Evolutionary conservation across 116 monocot genomes (phyloP).

Genomic region (Iris pallida): DNA sequence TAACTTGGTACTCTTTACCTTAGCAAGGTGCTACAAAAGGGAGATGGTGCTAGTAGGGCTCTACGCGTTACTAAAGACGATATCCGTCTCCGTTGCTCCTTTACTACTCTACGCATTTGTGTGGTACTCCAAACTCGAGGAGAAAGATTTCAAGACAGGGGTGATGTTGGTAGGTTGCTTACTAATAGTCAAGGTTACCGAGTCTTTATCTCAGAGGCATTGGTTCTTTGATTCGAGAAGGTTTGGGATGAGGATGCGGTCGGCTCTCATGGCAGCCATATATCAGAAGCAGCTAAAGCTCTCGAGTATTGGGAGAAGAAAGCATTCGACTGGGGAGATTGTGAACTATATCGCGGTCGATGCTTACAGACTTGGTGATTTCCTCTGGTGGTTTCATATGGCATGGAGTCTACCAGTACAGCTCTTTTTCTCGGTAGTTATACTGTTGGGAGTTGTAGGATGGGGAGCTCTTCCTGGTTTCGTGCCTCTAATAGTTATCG

Average conservation of each 20-base stretch:
- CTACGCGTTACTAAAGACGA: slow-evolving; percentile 58
- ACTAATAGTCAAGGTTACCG: slow-evolving; percentile 39
- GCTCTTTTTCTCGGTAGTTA: slow-evolving; percentile 19
- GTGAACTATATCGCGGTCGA: slow-evolving; percentile 46
- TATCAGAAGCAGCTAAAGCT: slow-evolving; percentile 25
- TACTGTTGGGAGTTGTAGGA: slow-evolving; percentile 35
- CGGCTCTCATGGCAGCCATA: slow-evolving; percentile 31
- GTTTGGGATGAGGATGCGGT: slow-evolving; percentile 31
- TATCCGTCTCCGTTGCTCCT: slow-evolving; percentile 33
- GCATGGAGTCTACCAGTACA: slow-evolving; percentile 35
- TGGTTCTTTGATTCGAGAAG: slow-evolving; percentile 38
- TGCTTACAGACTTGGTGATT: slow-evolving; percentile 43
- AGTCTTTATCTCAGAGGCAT: slow-evolving; percentile 44
- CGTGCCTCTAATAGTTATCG: slow-evolving; percentile 10
- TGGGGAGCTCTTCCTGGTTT: slow-evolving; percentile 12
- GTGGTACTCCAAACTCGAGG: slow-evolving; percentile 32
- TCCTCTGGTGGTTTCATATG: slow-evolving; percentile 45
- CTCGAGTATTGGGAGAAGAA: slow-evolving; percentile 18
- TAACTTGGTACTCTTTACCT: slow-evolving; percentile 30
- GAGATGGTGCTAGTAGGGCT: slow-evolving; percentile 50
- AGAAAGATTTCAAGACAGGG: slow-evolving; percentile 21
- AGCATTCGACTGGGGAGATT: slow-evolving; percentile 35
- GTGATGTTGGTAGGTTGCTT: slow-evolving; percentile 35
- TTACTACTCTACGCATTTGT: slow-evolving; percentile 59
- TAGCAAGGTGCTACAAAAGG: slow-evolving; percentile 49